A percentile compares a stretch with the other conserved stretches of the same genome.
These are phyloP conservation scores for Jamesozyma hellenica DNA, from an alignment of 805 yeast species.

Conservation along the genomic window DNA sequence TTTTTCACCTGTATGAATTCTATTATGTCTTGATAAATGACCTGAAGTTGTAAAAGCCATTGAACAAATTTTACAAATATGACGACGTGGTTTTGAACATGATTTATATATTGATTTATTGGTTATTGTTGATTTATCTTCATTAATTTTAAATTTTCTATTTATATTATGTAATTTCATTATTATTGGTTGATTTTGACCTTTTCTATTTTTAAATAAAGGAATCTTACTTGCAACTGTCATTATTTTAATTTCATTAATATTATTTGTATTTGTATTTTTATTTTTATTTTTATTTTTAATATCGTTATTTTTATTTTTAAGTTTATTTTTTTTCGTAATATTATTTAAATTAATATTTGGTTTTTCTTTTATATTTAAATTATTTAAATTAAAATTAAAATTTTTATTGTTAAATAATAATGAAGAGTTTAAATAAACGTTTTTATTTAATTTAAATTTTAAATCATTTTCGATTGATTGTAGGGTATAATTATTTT, in stretches of 20 bases:
- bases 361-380: no score
- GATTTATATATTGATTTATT: not conserved
- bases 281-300: no score
- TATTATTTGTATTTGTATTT: not conserved
- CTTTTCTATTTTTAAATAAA: constrained; percentile 1
- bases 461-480: constrained; percentile 17
- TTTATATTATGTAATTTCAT: constrained; percentile 1
- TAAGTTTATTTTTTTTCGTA: no score
- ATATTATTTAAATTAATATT: no score
- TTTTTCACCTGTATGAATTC: constrained; percentile 88
- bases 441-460: constrained; percentile 13
- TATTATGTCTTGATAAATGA: constrained; percentile 76
- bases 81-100: constrained; percentile 10
- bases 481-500: constrained; percentile 2
- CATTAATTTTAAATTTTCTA: not conserved
- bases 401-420: no score
- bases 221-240: constrained; percentile 2
- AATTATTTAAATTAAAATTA: no score
- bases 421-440: not conserved
- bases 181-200: constrained; percentile 4
- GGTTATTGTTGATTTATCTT: not conserved
- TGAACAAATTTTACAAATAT: constrained; percentile 25
- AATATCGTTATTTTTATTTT: no score
- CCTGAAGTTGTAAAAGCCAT: constrained; percentile 72
- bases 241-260: not conserved